Evolutionary conservation across 352 stramenopile species (phyloP).

Genomic region (Pseudoperonospora humuli): DNA sequence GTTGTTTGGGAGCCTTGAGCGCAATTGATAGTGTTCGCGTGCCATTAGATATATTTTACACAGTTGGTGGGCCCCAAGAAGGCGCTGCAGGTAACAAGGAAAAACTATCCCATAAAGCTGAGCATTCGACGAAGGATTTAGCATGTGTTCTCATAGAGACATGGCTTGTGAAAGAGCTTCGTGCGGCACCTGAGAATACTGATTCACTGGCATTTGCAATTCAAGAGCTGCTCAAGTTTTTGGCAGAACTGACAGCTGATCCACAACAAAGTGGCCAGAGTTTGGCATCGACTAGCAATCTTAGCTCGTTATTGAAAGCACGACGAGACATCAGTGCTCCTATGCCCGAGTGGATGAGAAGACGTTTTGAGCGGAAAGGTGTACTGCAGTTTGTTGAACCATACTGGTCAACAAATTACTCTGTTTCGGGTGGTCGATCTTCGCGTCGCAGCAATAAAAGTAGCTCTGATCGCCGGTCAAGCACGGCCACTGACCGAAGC

Average conservation of each 20-base stretch:
- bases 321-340: slow-evolving; percentile 5
- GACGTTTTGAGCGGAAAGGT: slow-evolving; percentile 73
- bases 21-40: slow-evolving; percentile 77
- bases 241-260: slow-evolving; percentile 63
- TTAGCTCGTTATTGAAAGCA: slow-evolving; percentile 13
- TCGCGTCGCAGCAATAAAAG: slow-evolving; percentile 7
- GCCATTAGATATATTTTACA: slow-evolving; percentile 57
- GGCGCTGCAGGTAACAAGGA: slow-evolving; percentile 27
- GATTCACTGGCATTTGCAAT: slow-evolving; percentile 79
- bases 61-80: slow-evolving; percentile 19
- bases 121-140: slow-evolving; percentile 75
- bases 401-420: slow-evolving; percentile 87
- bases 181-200: slow-evolving; percentile 76
- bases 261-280: slow-evolving; percentile 67
- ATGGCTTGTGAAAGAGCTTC: slow-evolving; percentile 76
- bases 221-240: slow-evolving; percentile 78
- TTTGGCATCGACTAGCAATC: slow-evolving; percentile 13
- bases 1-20: slow-evolving; percentile 67
- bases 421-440: slow-evolving; percentile 21
- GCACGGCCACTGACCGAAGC: slow-evolving; percentile 17
- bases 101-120: slow-evolving; percentile 33
- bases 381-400: slow-evolving; percentile 84
- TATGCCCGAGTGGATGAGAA: slow-evolving; percentile 84
- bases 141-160: slow-evolving; percentile 76
- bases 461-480: slow-evolving; percentile 8